Conservation (phyloP, 805 yeast genomes). For the Tetrapisispora namnaoensis region DNA sequence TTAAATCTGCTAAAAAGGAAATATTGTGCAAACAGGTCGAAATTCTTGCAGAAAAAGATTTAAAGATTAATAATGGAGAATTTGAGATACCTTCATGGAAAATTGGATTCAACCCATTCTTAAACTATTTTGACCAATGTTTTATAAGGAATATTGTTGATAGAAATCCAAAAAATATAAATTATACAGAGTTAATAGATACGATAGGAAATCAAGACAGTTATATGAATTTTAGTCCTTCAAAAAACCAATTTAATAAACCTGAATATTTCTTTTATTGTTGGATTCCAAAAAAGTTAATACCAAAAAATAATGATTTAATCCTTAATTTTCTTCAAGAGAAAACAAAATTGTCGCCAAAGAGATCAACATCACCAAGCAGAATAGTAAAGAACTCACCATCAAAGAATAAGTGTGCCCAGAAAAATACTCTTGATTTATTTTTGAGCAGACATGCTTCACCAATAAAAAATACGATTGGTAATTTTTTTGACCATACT, state of each 20-base stretch:
- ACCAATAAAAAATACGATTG: conserved; percentile 7
- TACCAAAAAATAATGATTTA: conserved; percentile 13
- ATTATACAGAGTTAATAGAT: background rate
- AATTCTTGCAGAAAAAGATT: conserved; percentile 16
- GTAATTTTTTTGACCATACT: background rate
- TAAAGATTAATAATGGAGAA: conserved; percentile 6
- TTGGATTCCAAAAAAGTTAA: conserved; percentile 17
- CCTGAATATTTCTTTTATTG: conserved; percentile 8
- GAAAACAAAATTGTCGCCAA: background rate
- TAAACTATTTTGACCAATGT: conserved; percentile 2
- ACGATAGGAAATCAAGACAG: background rate
- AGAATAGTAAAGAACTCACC: conserved; percentile 4
- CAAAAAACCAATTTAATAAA: background rate
- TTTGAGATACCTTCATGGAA: conserved; percentile 13
- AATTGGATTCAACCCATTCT: conserved; percentile 16
- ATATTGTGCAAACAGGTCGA: conserved; percentile 1
- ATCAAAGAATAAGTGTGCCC: conserved; percentile 8
- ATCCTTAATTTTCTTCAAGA: conserved; percentile 8
- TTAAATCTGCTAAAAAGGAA: conserved; percentile 1
- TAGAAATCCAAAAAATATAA: background rate
- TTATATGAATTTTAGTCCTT: background rate
- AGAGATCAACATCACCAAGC: background rate
- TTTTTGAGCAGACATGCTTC: conserved; percentile 18
- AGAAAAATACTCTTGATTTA: conserved; percentile 19
- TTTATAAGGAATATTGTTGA: background rate